Base-by-base conservation (phyloP, 176 grass and related monocot genomes). In the Aegilops bicornis region DNA sequence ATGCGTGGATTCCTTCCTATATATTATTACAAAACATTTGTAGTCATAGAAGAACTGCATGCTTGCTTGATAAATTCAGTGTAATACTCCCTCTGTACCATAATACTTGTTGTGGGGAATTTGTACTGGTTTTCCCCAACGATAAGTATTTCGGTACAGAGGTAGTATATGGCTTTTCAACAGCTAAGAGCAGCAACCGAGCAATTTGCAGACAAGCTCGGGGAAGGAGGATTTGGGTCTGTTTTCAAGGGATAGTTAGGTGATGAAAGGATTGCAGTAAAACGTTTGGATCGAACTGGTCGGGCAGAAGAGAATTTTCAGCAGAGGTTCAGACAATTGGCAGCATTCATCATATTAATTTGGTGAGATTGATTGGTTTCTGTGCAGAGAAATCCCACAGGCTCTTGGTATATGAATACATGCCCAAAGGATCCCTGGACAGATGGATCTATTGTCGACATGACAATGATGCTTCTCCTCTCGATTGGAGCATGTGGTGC, bases 291-390 rank as follows among this genome's bases (percentile, higher is more conserved):
- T 50, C 30, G 36, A 27, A 4, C 78, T 14, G 73, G 75, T 14
- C 84, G 52, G 90, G 75, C 0, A 89, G 61, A 36, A 86, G 9
- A 58, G 87, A 89, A 84, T 92, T 89, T 70, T 72, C 87, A 39
- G 91, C 84, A 7, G 87, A 92, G 17, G 87, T 92, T 17, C 27
- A 92, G 30, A 93, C 78, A 52, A 90, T 93, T 7, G 82, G 91
- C 22, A 80, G 24, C 39, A 80, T 88, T 62, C 91, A 93, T 35
- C 85, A 66, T 92, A 22, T 58, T 20, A 58, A 58, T 22, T 2
- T 58, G 17, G 54, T 58, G 19, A 58, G 54, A 22, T 58, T 58
- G 54, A 58, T 58, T 58, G 54, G 54, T 58, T 58, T 58, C 19
- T 58, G 19, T 58, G 54, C 54, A 58, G 54, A 58, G 19, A 58